These are phyloP conservation scores for Phlebopus sp. DNA, from an alignment of 1,284 basidiomycete species.

Conservation along the genomic window DNA sequence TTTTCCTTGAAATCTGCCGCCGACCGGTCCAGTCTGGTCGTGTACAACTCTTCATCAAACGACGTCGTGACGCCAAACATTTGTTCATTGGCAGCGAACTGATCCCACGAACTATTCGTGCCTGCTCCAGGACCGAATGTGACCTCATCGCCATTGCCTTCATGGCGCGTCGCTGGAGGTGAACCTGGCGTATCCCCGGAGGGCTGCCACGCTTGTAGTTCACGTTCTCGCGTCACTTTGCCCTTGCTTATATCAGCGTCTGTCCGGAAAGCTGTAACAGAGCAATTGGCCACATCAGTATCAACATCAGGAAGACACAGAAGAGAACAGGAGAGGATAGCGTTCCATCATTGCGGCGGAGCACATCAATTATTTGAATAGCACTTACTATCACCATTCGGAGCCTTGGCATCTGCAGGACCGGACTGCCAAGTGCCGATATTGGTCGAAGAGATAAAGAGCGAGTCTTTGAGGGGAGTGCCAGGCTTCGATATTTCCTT, in stretches of 20 bases:
- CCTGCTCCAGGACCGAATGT: constrained; percentile 62
- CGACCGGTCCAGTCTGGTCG: constrained; percentile 87
- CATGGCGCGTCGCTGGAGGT: constrained; percentile 17
- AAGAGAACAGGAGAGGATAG: neutral
- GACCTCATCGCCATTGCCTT: constrained; percentile 51
- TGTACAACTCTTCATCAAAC: constrained; percentile 95
- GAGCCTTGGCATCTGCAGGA: constrained; percentile 62
- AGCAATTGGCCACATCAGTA: constrained; percentile 17
- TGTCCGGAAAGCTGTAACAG: constrained; percentile 73
- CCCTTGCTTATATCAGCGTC: constrained; percentile 82
- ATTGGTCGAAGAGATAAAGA: constrained; percentile 67
- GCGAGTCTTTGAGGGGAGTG: constrained; percentile 61
- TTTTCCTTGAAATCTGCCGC: constrained; percentile 86
- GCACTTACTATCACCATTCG: constrained; percentile 65
- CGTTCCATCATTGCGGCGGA: neutral
- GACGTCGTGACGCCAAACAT: constrained; percentile 90
- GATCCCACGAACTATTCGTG: constrained; percentile 76
- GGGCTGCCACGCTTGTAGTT: constrained; percentile 80
- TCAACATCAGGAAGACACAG: neutral
- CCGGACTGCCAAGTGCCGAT: constrained; percentile 72
- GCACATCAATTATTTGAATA: constrained; percentile 2
- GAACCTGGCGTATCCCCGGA: constrained; percentile 28
- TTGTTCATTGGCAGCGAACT: constrained; percentile 93
- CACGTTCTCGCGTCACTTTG: constrained; percentile 63
- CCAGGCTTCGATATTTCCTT: constrained; percentile 64